Conservation (phyloP, 257 asterid species). For the Schizonepeta tenuifolia region DNA sequence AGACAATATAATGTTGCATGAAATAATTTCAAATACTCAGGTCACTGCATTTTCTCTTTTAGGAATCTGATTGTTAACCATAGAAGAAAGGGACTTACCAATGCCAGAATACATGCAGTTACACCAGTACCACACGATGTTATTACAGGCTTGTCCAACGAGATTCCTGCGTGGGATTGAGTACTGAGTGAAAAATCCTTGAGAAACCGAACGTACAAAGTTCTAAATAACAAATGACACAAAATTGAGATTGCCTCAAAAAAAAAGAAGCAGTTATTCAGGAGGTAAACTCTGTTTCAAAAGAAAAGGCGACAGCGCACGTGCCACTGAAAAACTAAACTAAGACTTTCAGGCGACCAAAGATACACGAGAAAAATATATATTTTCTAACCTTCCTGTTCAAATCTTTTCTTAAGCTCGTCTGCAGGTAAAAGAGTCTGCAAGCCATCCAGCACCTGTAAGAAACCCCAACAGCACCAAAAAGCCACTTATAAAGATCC, state of each 20-base stretch:
- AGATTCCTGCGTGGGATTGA: conserved; percentile 56
- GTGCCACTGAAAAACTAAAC: not conserved
- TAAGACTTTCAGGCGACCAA: not conserved
- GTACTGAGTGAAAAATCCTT: not conserved
- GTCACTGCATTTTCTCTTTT: not conserved
- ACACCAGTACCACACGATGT: conserved; percentile 97
- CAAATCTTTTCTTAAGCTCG: conserved; percentile 79
- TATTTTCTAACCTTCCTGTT: conserved; percentile 67
- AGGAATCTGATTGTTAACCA: not conserved
- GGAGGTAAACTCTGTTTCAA: not conserved
- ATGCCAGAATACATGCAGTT: conserved; percentile 88
- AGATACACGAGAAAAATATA: not conserved
- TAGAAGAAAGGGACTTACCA: conserved; percentile 52
- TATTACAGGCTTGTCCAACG: conserved; percentile 67
- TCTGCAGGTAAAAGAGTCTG: conserved; percentile 78
- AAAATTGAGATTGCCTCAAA: not conserved
- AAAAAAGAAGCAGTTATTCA: not conserved
- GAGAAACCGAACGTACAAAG: conserved; percentile 1
- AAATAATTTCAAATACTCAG: not conserved
- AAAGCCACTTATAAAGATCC: conserved; percentile 10
- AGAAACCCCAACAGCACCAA: conserved; percentile 16
- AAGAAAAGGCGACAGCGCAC: not conserved
- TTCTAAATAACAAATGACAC: not conserved
- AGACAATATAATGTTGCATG: not conserved
- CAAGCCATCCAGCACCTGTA: conserved; percentile 86